Base-by-base conservation (phyloP, 2,329 filamentous ascomycete genomes). In the Incumbomyces delicatus region DNA sequence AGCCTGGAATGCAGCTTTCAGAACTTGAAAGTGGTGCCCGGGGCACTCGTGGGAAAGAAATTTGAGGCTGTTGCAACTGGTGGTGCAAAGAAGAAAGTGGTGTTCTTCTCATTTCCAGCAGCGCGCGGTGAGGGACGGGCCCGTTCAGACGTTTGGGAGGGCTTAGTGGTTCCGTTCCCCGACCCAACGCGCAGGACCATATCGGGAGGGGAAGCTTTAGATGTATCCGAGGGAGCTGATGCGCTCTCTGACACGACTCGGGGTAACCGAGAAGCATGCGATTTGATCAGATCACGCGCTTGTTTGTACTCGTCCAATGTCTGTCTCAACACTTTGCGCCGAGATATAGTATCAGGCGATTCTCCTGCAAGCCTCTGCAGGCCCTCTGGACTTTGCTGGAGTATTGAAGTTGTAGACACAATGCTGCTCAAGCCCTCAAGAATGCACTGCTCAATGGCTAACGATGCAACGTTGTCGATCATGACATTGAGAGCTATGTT, bases 391-490 rank as follows among this genome's bases (percentile, higher is more conserved):
- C 11, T 8, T 18, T 41, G 20, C 22, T 30, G 22, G 8, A 14
- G 20, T 14, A 41, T 41, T 17, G 11, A 14, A 17, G 11, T 7
- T 13, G 63, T 61, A 2, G 61, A 63, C 13, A 67, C 52, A 18
- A 67, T 56, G 2, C 57, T 55, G 10, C 61, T 60, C 1, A 68
- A 50, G 2, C 60, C 60, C 37, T 54, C 57, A 20, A 67, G 57
- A 8, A 68, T 59, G 38, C 63, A 66, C 41, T 63, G 63, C 53
- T 67, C 65, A 27, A 67, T 52, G 1, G 61, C 64, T 12, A 67
- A 54, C 20, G 59, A 50, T 6, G 63, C 58, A 6, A 67, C 53
- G 35, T 67, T 67, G 36, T 67, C 61, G 2, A 61, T 57, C 50
- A 68, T 67, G 14, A 53, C 57, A n/a, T 57, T 50, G 2, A 61